Base-by-base conservation (phyloP, 2,329 filamentous ascomycete genomes). In the Pleurostoma richardsiae region DNA sequence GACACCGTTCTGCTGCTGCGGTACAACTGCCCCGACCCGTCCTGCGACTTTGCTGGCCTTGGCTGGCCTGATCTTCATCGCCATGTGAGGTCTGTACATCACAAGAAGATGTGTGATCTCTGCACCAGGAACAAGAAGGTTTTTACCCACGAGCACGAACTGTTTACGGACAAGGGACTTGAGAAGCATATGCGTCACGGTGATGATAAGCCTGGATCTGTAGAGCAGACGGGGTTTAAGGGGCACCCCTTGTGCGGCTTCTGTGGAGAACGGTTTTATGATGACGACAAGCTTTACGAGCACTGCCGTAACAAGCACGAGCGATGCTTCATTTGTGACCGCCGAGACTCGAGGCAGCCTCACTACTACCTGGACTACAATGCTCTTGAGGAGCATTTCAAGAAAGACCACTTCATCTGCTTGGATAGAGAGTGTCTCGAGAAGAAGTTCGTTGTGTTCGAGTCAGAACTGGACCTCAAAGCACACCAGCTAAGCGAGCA, bases 371-470 rank as follows among this genome's bases (percentile, higher is more conserved):
- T 87, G 49, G 83, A 99, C 69, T 97, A 96, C 67, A 80, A 91
- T 54, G 81, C 87, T 1, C 73, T 99, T 3, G 90, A 95, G 61
- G 72, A 83, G 36, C 94, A 99, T 66, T 97, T 97, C 63, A 79
- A 80, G 52, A 85, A 85, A 55, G 90, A 94, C 48, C 94, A 99
- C 65, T 96, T 85, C 60, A 71, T 91, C 1, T 99, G 94, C 61
- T 66, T 80, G 5, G 90, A 99, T 57, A 76, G 79, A 45, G 91
- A 96, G 60, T 99, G 94, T 59, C 64, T 94, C 60, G 94, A 97
- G 57, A 96, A 96, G 79, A 97, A 96, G 63, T 96, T 97, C 62
- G 87, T 97, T 30, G 94, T 97, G 1, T 99, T 99, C 56, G 89
- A 90, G 46, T 91, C 90, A 0, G 89, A 96, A 59, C 84, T 99